Percentiles rank a stretch among this genome's conserved stretches.
Evolutionary conservation across 2,329 filamentous ascomycete genomes (phyloP).

Genomic region (Tolypocladium tundrense): DNA sequence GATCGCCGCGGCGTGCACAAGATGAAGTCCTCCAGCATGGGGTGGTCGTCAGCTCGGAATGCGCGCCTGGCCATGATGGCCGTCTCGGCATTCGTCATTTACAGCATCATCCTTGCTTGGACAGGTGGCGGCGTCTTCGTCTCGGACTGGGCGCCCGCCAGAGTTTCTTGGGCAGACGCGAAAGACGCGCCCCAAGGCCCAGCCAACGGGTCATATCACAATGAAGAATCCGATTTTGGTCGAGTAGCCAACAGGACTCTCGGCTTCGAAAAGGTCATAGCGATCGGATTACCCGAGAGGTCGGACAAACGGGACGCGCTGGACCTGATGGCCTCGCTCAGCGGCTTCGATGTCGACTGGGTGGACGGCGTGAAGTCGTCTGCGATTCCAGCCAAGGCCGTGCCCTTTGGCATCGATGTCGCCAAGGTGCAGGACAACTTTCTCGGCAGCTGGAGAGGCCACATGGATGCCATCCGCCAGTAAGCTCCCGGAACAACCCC

Average conservation of each 20-base stretch:
- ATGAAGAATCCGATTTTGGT: neutral
- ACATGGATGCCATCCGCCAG: conserved; percentile 24
- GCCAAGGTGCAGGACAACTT: conserved; percentile 18
- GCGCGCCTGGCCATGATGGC: neutral
- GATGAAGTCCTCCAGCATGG: neutral
- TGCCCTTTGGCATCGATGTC: conserved; percentile 18
- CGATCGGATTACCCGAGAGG: conserved; percentile 37
- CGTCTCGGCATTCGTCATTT: neutral
- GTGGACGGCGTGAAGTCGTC: conserved; percentile 32
- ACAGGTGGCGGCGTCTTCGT: neutral
- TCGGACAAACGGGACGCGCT: conserved; percentile 40
- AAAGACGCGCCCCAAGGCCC: neutral
- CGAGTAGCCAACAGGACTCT: conserved; percentile 8
- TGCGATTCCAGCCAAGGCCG: conserved; percentile 23
- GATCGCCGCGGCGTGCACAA: neutral
- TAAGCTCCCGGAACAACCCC: conserved; percentile 4
- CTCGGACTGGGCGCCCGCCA: neutral
- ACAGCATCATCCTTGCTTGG: neutral
- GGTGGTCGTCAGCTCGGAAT: neutral
- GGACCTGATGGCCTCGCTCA: conserved; percentile 33
- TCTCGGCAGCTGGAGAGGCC: conserved; percentile 31
- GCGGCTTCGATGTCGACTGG: conserved; percentile 32
- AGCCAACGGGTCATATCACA: neutral
- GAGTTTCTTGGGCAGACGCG: neutral
- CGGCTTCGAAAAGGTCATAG: conserved; percentile 38